These are phyloP conservation scores for Rhizophora mangle DNA, from an alignment of 345 rosid species.

Conservation along the genomic window DNA sequence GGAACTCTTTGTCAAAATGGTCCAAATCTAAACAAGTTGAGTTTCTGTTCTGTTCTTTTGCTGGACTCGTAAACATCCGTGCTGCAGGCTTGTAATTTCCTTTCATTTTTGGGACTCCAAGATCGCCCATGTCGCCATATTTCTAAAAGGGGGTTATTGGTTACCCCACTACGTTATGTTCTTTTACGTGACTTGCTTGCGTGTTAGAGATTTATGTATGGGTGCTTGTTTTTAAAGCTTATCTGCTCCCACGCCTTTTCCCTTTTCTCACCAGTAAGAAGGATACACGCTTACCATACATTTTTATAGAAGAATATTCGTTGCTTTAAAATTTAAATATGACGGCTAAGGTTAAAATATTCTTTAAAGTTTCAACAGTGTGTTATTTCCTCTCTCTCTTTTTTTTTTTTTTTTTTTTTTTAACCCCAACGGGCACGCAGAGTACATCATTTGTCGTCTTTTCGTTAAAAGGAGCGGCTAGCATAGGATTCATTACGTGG, in stretches of 20 bases:
- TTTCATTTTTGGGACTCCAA: conserved; percentile 36
- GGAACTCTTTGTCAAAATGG: conserved; percentile 28
- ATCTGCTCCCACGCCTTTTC: conserved; percentile 40
- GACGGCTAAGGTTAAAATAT: too few species aligned
- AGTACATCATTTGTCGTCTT: conserved; percentile 50
- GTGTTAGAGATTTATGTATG: too few species aligned
- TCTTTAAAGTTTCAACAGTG: background rate
- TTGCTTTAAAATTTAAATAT: too few species aligned
- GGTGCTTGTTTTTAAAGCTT: conserved; percentile 19
- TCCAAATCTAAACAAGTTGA: conserved; percentile 31
- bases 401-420: too few species aligned
- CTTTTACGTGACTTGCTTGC: too few species aligned
- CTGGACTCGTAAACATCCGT: conserved; percentile 42
- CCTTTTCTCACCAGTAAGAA: too few species aligned
- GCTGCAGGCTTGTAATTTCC: conserved; percentile 48
- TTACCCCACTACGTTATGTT: too few species aligned
- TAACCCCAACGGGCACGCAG: conserved; percentile 17
- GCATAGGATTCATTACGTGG: too few species aligned
- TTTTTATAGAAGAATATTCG: too few species aligned
- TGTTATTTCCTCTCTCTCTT: too few species aligned
- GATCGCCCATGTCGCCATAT: conserved; percentile 16
- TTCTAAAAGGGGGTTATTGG: too few species aligned
- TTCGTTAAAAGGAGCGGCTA: conserved; percentile 57
- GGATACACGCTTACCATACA: too few species aligned
- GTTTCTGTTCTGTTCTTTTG: conserved; percentile 19